Percentiles rank a stretch among this genome's conserved stretches.
Conservation (phyloP, 768 basidiomycete species). For the Lactarius hatsudake region DNA sequence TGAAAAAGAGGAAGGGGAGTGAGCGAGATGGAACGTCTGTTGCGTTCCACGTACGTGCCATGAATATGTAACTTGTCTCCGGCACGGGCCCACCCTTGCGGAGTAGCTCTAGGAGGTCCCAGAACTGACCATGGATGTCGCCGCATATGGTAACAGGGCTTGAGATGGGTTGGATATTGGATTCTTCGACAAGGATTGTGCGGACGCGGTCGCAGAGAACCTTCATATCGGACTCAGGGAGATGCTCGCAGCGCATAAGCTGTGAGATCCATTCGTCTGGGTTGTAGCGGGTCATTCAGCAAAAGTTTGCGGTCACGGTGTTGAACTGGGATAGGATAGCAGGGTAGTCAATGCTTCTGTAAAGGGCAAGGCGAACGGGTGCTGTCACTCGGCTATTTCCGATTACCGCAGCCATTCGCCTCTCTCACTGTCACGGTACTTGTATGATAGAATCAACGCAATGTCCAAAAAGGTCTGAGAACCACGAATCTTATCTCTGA, state of each 20-base stretch:
- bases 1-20: conserved; percentile 32
- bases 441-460: background rate
- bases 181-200: conserved; percentile 89
- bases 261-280: conserved; percentile 87
- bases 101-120: conserved; percentile 90
- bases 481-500: background rate
- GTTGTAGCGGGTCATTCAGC: conserved; percentile 30
- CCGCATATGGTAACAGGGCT: conserved; percentile 94
- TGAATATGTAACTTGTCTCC: conserved; percentile 91
- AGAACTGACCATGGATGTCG: conserved; percentile 98
- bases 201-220: conserved; percentile 87
- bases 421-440: too few relatives aligned
- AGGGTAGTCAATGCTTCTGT: too few relatives aligned
- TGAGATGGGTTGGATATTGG: conserved; percentile 95
- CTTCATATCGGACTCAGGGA: conserved; percentile 92
- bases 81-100: conserved; percentile 83
- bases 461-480: background rate
- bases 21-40: conserved; percentile 23
- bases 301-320: background rate
- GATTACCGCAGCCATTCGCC: too few relatives aligned
- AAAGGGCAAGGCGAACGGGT: too few relatives aligned
- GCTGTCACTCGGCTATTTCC: too few relatives aligned
- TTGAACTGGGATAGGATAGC: background rate
- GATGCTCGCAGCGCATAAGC: conserved; percentile 80
- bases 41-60: conserved; percentile 63